Evolutionary conservation across 176 grass and related monocot genomes (phyloP), one percentile per base, ranked within the genome.

Genomic region (Otatea glauca): DNA sequence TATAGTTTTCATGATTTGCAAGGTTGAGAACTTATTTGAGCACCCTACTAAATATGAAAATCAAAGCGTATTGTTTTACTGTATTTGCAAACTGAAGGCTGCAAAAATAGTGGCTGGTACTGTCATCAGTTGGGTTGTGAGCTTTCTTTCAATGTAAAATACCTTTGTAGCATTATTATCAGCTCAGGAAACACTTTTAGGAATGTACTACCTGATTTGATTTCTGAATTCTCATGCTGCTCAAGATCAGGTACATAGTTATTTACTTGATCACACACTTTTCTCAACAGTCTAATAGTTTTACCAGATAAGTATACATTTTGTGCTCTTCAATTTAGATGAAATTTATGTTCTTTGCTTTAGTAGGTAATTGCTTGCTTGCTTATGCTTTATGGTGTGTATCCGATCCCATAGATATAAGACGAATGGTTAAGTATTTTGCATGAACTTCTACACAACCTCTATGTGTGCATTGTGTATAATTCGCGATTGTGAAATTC

Each of bases 351-450:
- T 16, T 44, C 13, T 64, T 72, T 83, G 42, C 39, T 75, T 66
- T 13, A n/a, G 32, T 72, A 44, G 10, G 59, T 78, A 68, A 66
- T 54, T 18, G 50, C 49, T 27, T 80, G 37, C 13, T 74, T 65
- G 58, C 20, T 88, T 79, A 64, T 51, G 65, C 72, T 82, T 75
- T 80, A n/a, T 89, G 55, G 10, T 17, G 25, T 68, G 44, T 76
- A 17, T 56, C 15, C 14, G 29, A 39, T 72, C 23, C 44, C 62
- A 69, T 51, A 39, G 37, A 68, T 65, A 37, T 45, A 68, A 6
- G 0, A 37, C 20, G 5, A 27, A 61, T 64, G 51, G 76, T 14
- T 77, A 3, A 18, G 68, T 41, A 16, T 71, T 75, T 66, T 81
- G 18, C 61, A 67, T 60, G 29, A 68, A 70, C 24, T 88, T 72